A percentile compares a stretch with the other conserved stretches of the same genome.
phyloP scores from a whole-genome alignment of 2,329 filamentous ascomycete species.

The Hymenotorrendiella dingleyae region DNA sequence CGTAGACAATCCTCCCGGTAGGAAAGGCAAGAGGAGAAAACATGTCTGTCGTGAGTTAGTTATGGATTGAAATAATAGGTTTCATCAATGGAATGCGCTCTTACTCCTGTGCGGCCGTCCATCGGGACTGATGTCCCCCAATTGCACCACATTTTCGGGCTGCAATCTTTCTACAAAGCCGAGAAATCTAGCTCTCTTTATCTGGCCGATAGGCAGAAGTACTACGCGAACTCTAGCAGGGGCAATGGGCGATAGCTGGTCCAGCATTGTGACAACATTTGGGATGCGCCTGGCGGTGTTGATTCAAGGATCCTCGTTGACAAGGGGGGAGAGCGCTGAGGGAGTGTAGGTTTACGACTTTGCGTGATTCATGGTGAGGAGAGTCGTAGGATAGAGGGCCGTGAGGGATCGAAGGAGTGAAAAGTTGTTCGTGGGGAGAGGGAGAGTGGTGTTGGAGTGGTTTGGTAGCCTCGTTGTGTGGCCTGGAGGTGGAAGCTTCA shows the following conservation, averaged over 20 bases:
- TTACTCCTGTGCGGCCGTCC: slow-evolving; percentile 79
- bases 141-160: slow-evolving; percentile 71
- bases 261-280: slow-evolving; percentile 68
- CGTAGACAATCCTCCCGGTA: slow-evolving; percentile 79
- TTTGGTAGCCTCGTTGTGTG: too few species aligned
- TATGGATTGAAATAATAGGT: slow-evolving; percentile 4
- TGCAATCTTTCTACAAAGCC: slow-evolving; percentile 73
- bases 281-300: slow-evolving; percentile 24
- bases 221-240: slow-evolving; percentile 86
- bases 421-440: too few species aligned
- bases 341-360: neutral
- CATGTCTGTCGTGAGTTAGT: slow-evolving; percentile 58
- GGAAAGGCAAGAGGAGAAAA: slow-evolving; percentile 90
- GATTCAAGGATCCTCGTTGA: neutral
- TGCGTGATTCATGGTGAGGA: neutral
- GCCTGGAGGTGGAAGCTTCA: too few species aligned
- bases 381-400: too few species aligned
- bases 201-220: slow-evolving; percentile 78
- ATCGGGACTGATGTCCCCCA: slow-evolving; percentile 84
- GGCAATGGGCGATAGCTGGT: slow-evolving; percentile 84
- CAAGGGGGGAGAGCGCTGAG: neutral
- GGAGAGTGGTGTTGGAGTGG: too few species aligned
- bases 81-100: slow-evolving; percentile 27
- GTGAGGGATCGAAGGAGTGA: too few species aligned
- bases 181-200: slow-evolving; percentile 74